These are phyloP conservation scores for Exsudoporus frostii DNA, from an alignment of 768 basidiomycete species.

Conservation along the genomic window DNA sequence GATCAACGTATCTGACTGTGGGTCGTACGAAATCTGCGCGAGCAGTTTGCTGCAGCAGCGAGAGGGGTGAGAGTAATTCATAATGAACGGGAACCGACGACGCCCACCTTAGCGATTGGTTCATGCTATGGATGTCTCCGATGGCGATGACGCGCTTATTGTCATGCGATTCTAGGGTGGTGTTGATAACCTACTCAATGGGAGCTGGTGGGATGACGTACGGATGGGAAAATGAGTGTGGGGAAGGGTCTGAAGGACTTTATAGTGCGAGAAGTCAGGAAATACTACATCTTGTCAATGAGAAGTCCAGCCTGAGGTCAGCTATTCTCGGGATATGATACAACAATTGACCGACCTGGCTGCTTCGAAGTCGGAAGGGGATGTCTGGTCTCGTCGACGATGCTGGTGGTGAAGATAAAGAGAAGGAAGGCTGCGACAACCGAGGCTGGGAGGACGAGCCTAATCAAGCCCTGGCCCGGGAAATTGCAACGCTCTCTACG, in stretches of 20 bases:
- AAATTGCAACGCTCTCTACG: background rate
- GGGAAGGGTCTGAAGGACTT: constrained; percentile 40
- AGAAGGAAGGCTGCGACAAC: constrained; percentile 42
- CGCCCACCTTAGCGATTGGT: constrained; percentile 60
- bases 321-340: background rate
- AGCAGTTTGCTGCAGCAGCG: constrained; percentile 53
- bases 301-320: background rate
- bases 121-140: constrained; percentile 89
- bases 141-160: constrained; percentile 65
- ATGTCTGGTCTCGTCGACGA: constrained; percentile 15
- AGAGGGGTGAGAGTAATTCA: background rate
- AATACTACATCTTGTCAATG: constrained; percentile 8
- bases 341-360: constrained; percentile 8
- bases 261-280: constrained; percentile 59
- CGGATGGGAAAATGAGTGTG: constrained; percentile 53
- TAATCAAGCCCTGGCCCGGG: background rate
- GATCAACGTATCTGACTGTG: constrained; percentile 63
- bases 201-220: constrained; percentile 22
- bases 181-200: background rate
- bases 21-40: constrained; percentile 54
- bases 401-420: constrained; percentile 39
- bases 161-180: constrained; percentile 43
- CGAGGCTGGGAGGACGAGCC: constrained; percentile 29
- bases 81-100: background rate
- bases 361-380: constrained; percentile 10